These are phyloP conservation scores for Sorghum bicolor DNA, from an alignment of 176 grass and related monocot species.

Conservation along the genomic window DNA sequence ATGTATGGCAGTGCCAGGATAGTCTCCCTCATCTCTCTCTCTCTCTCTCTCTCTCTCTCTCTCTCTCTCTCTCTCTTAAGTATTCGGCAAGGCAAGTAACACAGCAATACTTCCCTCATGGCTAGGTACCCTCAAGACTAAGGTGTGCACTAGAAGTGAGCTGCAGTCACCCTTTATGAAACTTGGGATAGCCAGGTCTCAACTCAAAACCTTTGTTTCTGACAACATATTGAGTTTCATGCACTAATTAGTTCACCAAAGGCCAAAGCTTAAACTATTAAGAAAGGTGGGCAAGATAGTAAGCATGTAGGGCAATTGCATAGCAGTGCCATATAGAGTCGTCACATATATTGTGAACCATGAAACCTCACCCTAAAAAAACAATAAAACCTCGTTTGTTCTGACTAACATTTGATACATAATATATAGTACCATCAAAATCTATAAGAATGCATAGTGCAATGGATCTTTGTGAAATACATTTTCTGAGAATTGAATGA, in stretches of 20 bases:
- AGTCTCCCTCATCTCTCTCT: not conserved
- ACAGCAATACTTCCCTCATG: not conserved
- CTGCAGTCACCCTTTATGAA: not conserved
- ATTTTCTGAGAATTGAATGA: conserved; percentile 13
- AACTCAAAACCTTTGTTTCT: not conserved
- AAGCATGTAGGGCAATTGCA: not conserved
- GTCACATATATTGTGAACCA: not conserved
- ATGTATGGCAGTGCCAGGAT: not conserved
- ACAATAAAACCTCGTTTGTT: not conserved
- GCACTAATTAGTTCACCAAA: not conserved
- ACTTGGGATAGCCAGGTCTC: not conserved
- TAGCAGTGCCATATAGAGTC: not conserved
- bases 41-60: too few species aligned
- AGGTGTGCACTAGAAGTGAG: not conserved
- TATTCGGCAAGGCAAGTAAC: not conserved
- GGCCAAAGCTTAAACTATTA: not conserved
- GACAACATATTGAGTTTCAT: not conserved
- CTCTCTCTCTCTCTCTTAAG: not conserved
- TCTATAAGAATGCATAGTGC: not conserved
- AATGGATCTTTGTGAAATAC: not conserved
- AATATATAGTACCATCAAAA: not conserved
- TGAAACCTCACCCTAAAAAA: too few species aligned
- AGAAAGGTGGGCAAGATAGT: not conserved
- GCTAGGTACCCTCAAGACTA: not conserved
- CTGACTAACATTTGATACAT: not conserved